These are phyloP conservation scores for Neofusicoccum sp. DNA, from an alignment of 2,329 filamentous ascomycete genomes.

Conservation along the genomic window DNA sequence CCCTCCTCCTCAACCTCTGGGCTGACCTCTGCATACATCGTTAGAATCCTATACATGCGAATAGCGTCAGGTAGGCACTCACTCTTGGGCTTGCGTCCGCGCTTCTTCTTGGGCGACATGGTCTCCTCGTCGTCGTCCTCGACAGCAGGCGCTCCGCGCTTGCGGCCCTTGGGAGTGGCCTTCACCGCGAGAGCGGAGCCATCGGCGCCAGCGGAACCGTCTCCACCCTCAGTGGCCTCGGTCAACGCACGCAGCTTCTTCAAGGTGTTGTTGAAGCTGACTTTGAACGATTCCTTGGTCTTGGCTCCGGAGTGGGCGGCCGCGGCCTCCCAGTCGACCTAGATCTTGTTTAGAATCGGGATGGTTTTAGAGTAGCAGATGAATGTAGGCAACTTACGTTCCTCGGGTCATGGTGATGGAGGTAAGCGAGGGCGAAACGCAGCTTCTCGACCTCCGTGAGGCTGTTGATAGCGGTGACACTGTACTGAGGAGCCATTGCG, in stretches of 20 bases:
- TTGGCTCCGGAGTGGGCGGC: neutral
- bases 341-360: neutral
- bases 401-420: conserved; percentile 4
- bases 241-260: neutral
- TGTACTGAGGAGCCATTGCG: conserved; percentile 4
- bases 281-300: neutral
- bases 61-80: neutral
- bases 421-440: neutral
- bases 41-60: too few species aligned
- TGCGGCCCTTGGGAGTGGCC: neutral
- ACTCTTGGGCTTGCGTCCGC: neutral
- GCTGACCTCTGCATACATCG: neutral
- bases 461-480: neutral
- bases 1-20: neutral
- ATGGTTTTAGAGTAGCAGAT: neutral
- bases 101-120: neutral
- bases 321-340: conserved; percentile 3
- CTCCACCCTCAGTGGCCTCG: too few species aligned
- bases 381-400: neutral
- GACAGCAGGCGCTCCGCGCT: neutral
- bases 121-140: neutral
- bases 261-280: neutral
- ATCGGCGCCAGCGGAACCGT: neutral
- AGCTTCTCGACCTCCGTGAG: neutral
- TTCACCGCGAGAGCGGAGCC: neutral